Conservation (phyloP, 2,329 filamentous ascomycete species). For the Cytospora mali region DNA sequence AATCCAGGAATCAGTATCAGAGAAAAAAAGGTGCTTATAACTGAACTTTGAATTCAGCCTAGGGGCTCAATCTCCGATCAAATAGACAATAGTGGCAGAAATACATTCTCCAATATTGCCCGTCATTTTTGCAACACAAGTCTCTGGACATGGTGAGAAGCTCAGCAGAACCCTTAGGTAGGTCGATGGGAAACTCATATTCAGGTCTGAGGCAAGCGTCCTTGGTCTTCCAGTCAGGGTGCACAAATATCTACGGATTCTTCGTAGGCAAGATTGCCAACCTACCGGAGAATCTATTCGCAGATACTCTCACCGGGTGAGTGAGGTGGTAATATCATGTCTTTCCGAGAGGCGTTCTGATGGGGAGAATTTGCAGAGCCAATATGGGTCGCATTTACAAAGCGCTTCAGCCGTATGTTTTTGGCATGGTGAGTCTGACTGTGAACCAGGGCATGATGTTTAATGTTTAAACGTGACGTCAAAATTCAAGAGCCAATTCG, state of each 20-base stretch:
- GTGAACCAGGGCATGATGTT: background rate
- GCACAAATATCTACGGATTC: background rate
- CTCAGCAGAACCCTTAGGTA: too few species aligned
- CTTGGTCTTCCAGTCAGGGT: background rate
- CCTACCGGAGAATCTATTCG: background rate
- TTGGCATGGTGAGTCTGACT: background rate
- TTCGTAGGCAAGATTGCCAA: background rate
- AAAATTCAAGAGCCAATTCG: too few species aligned
- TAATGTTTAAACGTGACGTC: too few species aligned
- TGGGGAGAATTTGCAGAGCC: background rate
- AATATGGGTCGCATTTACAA: background rate
- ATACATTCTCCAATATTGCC: too few species aligned
- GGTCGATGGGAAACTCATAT: background rate
- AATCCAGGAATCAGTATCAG: too few species aligned
- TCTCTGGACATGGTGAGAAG: background rate
- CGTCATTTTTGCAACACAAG: too few species aligned
- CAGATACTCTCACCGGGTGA: background rate
- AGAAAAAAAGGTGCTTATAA: too few species aligned
- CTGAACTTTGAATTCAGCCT: too few species aligned
- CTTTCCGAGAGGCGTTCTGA: background rate
- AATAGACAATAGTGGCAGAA: too few species aligned
- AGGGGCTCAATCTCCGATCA: too few species aligned
- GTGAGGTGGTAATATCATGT: background rate
- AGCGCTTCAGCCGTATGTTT: background rate
- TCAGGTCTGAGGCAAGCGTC: background rate